Evolutionary conservation across 441 rosid genomes (phyloP), one percentile per base, ranked within the genome.

Genomic region (Euphorbia schlechtendalii): DNA sequence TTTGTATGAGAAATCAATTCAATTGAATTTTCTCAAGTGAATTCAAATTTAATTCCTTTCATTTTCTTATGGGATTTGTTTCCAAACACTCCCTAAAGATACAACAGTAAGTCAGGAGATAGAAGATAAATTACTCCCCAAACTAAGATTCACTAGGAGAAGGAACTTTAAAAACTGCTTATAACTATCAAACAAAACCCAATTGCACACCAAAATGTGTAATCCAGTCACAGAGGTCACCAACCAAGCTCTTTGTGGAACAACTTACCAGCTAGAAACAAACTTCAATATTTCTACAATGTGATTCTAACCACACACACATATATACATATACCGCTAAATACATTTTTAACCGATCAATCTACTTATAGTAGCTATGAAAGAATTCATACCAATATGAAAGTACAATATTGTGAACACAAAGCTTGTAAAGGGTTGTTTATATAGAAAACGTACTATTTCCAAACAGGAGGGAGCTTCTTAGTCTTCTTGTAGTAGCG

Each of bases 401-500:
- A 5, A 41, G 5, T 24, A 46, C 1, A 64, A 56, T 17, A 40
- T 48, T 13, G 32, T 43, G 6, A 17, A 57, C 21, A 56, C 5
- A 56, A 30, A 28, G n/a, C 28, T 15, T 15, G 2, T 9, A 7
- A 27, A 56, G 3, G 17, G 11, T 15, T 13, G 38, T 0, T 53
- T 5, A 43, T 15, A 5, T 2, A 1, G 12, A 45, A 15, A 53
- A 80, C 87, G 78, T 65, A 86, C 96, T 86, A 89, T 74, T 89
- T 86, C 96, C 91, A 85, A 46, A 86, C 88, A 1, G 93, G 89
- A 2, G 91, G 91, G 24, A 89, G 88, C 83, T 87, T 89, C 89
- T 85, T 87, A 8, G 93, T 89, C 77, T 82, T 89, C 86, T 92
- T 72, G 86, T 89, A 71, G n/a, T n/a, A n/a, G n/a, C n/a, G n/a